Base-by-base conservation (phyloP, 1,284 basidiomycete genomes). In the Naganishia cerealis region DNA sequence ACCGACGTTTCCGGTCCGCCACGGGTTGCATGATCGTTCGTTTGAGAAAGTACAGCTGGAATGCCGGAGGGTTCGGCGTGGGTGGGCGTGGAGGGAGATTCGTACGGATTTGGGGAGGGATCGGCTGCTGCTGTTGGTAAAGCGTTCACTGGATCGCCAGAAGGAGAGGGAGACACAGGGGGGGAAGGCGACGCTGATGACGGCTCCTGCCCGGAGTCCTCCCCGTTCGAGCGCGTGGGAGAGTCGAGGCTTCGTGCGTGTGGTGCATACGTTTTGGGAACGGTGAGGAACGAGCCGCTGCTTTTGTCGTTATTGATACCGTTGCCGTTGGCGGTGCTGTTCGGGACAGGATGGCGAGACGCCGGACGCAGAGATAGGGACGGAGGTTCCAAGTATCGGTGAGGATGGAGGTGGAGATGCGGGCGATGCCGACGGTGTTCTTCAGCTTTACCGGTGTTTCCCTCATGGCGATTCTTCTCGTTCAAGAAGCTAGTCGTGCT, bases 311-410 rank as follows among this genome's bases (percentile, higher is more conserved):
- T 40, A 13, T 40, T 33, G 29, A 24, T 58, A 0, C 43, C 46
- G 46, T 50, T 24, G 21, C 24, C n/a, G 21, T 5, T 40, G 40
- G 12, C 42, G 39, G 38, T 42, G 57, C 21, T 36, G 59, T 39
- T 39, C 26, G 16, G 38, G 24, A 4, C 4, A 13, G 21, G 46
- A 50, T 50, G 21, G 9, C 46, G 46, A 24, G 46, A 9, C 3
- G 46, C 8, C 9, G 46, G 6, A 33, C 7, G 43, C 16, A 18
- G 43, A 2, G 16, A n/a, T 33, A 2, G 43, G 0, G 43, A 46
- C 24, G n/a, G 70, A 95, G 87, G 55, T 84, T 82, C 7, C 88
- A 90, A 75, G 92, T 93, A 56, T 87, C 85, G 50, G 87, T 84
- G 75, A 88, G 89, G 1, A 88, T 87, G 1, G 86, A 84, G 39